Conservation (phyloP, 1,284 basidiomycete species). For the Ganoderma lucidum region DNA sequence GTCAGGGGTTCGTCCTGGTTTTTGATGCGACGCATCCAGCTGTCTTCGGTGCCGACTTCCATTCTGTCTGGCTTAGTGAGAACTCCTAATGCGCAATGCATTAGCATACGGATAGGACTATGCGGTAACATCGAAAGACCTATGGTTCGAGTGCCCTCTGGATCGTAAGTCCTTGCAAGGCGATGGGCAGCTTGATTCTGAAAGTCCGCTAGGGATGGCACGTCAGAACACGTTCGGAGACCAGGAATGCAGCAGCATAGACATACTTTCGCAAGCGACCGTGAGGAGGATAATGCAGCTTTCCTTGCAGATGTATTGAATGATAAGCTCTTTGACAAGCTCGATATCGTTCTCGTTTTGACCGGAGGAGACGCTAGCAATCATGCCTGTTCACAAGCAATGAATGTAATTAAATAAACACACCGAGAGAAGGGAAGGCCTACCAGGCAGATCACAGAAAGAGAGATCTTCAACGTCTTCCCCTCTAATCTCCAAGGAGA, state of each 20-base stretch:
- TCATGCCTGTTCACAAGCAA: slow-evolving; percentile 55
- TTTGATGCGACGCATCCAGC: slow-evolving; percentile 67
- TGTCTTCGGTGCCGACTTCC: slow-evolving; percentile 62
- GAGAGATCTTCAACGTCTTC: slow-evolving; percentile 76
- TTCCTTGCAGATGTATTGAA: slow-evolving; percentile 61
- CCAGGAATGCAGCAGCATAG: not conserved
- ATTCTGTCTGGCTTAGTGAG: slow-evolving; percentile 84
- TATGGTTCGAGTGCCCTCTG: slow-evolving; percentile 69
- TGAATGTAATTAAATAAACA: not conserved
- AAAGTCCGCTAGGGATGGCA: slow-evolving; percentile 62
- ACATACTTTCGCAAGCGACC: slow-evolving; percentile 75
- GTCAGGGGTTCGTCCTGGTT: slow-evolving; percentile 59
- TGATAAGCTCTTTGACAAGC: slow-evolving; percentile 64
- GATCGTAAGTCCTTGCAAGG: slow-evolving; percentile 64
- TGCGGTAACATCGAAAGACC: slow-evolving; percentile 47
- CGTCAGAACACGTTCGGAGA: not conserved
- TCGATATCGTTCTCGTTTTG: slow-evolving; percentile 64
- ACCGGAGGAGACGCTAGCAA: slow-evolving; percentile 61
- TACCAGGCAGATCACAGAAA: slow-evolving; percentile 77
- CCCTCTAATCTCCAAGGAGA: slow-evolving; percentile 74
- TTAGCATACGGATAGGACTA: not conserved
- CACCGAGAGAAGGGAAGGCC: slow-evolving; percentile 6
- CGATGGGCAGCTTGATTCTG: slow-evolving; percentile 76
- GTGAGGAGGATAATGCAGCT: slow-evolving; percentile 77
- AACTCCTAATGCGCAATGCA: slow-evolving; percentile 59